Percentiles rank a stretch among this genome's conserved stretches.
phyloP scores from a whole-genome alignment of 73 alveolate genomes.

The Breviolum minutum region DNA sequence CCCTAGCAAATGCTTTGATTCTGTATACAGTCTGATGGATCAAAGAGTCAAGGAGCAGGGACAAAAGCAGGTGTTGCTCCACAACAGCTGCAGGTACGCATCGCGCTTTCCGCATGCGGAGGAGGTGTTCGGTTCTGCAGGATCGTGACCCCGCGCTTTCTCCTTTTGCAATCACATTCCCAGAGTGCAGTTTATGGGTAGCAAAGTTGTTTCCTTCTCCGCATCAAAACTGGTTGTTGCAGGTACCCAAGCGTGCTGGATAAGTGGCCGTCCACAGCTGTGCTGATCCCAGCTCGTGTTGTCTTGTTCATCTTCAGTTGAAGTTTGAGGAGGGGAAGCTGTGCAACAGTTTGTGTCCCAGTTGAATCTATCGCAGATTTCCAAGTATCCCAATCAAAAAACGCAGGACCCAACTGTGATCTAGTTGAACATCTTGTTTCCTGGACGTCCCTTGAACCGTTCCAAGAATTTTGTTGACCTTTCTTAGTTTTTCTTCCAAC shows the following conservation, averaged over 20 bases:
- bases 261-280: constrained; percentile 86
- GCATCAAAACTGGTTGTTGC: background rate
- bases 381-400: too few species aligned
- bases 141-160: constrained; percentile 33
- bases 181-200: background rate
- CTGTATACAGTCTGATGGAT: background rate
- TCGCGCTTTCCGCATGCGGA: constrained; percentile 94
- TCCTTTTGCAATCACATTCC: background rate
- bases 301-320: too few species aligned
- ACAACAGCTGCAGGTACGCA: constrained; percentile 30
- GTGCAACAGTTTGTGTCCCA: too few species aligned
- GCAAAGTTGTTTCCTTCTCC: background rate
- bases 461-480: background rate
- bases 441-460: background rate
- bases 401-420: background rate
- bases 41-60: too few species aligned
- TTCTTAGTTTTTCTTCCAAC: too few species aligned
- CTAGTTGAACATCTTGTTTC: background rate
- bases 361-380: too few species aligned
- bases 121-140: constrained; percentile 87
- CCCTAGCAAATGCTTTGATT: background rate
- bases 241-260: constrained; percentile 85
- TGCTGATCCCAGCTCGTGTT: background rate
- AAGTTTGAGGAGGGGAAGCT: too few species aligned
- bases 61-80: too few species aligned